phyloP scores from a whole-genome alignment of 352 stramenopile genomes.

The Globisporangium paddicum region DNA sequence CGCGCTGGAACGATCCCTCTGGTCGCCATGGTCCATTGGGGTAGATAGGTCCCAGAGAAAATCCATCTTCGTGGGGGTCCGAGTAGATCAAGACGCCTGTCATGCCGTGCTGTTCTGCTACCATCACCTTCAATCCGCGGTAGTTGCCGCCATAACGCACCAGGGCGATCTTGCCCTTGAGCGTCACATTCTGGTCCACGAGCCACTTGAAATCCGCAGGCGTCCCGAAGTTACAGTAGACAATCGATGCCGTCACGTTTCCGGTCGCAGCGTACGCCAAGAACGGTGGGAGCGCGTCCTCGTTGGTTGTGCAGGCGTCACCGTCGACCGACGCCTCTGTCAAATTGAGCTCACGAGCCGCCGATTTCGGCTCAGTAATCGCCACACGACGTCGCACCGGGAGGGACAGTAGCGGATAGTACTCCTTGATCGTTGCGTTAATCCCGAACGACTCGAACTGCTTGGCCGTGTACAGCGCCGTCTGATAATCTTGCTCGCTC shows the following conservation, averaged over 20 bases:
- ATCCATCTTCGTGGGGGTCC: conserved; percentile 86
- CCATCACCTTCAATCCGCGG: conserved; percentile 81
- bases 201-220: conserved; percentile 81
- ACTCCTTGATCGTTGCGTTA: conserved; percentile 52
- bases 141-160: conserved; percentile 82
- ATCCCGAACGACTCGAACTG: conserved; percentile 62
- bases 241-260: conserved; percentile 55
- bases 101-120: conserved; percentile 71
- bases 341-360: conserved; percentile 37
- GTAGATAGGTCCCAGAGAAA: conserved; percentile 50
- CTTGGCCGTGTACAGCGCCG: conserved; percentile 46
- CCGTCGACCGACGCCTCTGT: conserved; percentile 54
- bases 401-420: conserved; percentile 67
- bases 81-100: conserved; percentile 85
- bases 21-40: conserved; percentile 79
- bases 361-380: conserved; percentile 32
- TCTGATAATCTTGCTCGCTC: conserved; percentile 51
- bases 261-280: conserved; percentile 79
- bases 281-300: conserved; percentile 59
- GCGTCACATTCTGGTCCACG: conserved; percentile 49
- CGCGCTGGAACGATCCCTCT: conserved; percentile 75
- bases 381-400: conserved; percentile 38
- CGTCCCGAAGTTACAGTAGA: conserved; percentile 87
- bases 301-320: conserved; percentile 55
- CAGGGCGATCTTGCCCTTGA: conserved; percentile 81